Base-by-base conservation (phyloP, 768 basidiomycete species). In the Rhodosporidiobolus odoratus region DNA sequence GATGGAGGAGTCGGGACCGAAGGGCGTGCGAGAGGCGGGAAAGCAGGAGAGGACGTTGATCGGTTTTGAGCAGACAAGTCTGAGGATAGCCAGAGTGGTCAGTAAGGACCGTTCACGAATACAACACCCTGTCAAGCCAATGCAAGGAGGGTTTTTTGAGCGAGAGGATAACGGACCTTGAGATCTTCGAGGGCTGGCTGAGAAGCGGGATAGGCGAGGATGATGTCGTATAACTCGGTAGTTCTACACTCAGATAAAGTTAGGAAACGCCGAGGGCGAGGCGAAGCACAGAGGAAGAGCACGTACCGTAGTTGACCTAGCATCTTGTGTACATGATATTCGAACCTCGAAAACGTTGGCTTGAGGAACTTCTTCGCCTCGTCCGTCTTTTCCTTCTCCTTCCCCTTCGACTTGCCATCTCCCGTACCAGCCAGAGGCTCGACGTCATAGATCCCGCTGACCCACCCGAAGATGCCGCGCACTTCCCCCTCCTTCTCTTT, bases 171-270 rank as follows among this genome's bases (percentile, higher is more conserved):
- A 7, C 79, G 32, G 69, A 91, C 92, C 81, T 86, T 89, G 27
- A 98, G 83, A 80, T 99, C 96, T 66, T 89, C 84, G 27, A 98
- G 80, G 0, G 92, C 93, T 6, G 88, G 86, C 73, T 82, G 83
- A 0, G 94, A 95, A 69, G 93, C 90, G 0, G 95, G 93, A 75
- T 86, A 94, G 76, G 95, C 91, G 65, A 97, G 87, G 67, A 98
- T 95, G 65, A 98, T 96, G 74, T 95, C 92, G 77, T 96, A 98
- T 27, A 98, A 88, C 78, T 98, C 94, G 58, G 82, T 83, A 30
- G 81, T 80, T 32, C 83, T 67, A 86, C 37, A 13, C 0, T 30
- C 23, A 32, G 27, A 53, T 54, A 35, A 12, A 38, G 35, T 23
- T 6, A 53, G 19, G n/a, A 23, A 27, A 12, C 9, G 48, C 15